These are phyloP conservation scores for Komagataella ulmi DNA, from an alignment of 805 yeast genomes.

Conservation along the genomic window DNA sequence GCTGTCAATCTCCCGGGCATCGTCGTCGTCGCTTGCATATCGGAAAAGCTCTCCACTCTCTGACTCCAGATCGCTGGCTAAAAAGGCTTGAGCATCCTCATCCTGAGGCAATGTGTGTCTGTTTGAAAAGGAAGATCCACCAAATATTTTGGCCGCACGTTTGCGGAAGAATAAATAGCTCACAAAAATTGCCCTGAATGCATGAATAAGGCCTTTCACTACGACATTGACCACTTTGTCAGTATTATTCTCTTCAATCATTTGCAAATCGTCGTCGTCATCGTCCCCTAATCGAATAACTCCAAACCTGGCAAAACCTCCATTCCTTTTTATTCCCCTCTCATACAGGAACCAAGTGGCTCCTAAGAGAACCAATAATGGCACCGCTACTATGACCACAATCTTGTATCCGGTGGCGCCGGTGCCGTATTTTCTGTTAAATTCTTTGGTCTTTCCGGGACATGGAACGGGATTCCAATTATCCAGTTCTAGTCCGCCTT, in stretches of 20 bases:
- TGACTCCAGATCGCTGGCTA: neutral
- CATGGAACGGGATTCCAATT: conserved; percentile 57
- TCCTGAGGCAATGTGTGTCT: conserved; percentile 11
- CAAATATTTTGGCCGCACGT: conserved; percentile 58
- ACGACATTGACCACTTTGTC: conserved; percentile 47
- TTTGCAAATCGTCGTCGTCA: conserved; percentile 19
- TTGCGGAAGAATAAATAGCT: conserved; percentile 4
- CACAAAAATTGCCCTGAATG: conserved; percentile 23
- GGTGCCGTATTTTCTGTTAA: conserved; percentile 27
- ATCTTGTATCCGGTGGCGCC: conserved; percentile 44
- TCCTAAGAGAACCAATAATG: conserved; percentile 37
- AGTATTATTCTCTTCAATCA: conserved; percentile 46
- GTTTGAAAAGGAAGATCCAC: conserved; percentile 77
- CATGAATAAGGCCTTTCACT: conserved; percentile 42
- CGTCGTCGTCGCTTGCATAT: conserved; percentile 24
- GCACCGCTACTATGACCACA: conserved; percentile 40
- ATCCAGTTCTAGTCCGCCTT: conserved; percentile 66
- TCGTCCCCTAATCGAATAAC: conserved; percentile 77
- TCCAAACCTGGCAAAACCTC: conserved; percentile 68
- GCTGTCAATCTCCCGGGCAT: conserved; percentile 32
- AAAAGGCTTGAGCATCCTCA: neutral
- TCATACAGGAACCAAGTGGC: conserved; percentile 63
- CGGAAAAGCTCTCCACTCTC: conserved; percentile 18
- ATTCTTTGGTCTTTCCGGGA: conserved; percentile 74
- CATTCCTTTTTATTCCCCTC: conserved; percentile 67